phyloP scores from a whole-genome alignment of 805 yeast genomes.

The Diddensiella caesifluorescens region DNA sequence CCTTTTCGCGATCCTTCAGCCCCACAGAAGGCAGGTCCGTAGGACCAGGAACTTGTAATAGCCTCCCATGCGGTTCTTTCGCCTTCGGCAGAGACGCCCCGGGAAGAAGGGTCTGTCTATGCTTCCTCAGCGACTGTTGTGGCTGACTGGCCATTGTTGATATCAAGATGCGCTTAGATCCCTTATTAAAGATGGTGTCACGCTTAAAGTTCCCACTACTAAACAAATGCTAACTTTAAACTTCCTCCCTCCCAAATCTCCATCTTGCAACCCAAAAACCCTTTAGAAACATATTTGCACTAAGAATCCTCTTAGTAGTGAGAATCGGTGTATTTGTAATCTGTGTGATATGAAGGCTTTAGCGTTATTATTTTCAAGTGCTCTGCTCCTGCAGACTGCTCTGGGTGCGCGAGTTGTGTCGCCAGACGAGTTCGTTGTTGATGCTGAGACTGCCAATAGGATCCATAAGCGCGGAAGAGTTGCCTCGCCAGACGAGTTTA shows the following conservation, averaged over 20 bases:
- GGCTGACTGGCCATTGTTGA: constrained; percentile 12
- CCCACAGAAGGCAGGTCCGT: constrained; percentile 22
- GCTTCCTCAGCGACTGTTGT: constrained; percentile 26
- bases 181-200: too few species aligned
- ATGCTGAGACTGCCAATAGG: background rate
- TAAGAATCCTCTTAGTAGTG: too few species aligned
- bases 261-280: too few species aligned
- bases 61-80: constrained; percentile 14
- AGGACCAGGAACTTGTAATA: constrained; percentile 7
- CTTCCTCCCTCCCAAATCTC: too few species aligned
- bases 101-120: constrained; percentile 24
- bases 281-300: too few species aligned
- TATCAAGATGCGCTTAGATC: too few species aligned
- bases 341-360: too few species aligned
- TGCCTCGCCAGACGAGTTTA: background rate
- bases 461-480: background rate
- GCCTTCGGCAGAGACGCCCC: constrained; percentile 10
- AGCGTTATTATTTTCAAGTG: too few species aligned
- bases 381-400: too few species aligned
- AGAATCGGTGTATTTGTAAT: too few species aligned
- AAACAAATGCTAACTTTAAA: too few species aligned
- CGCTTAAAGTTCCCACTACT: too few species aligned
- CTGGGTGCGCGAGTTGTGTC: background rate
- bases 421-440: background rate
- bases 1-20: constrained; percentile 23